Percentiles rank a stretch among this genome's conserved stretches.
phyloP scores from a whole-genome alignment of 805 yeast species.

The Nakazawaea ernobii region DNA sequence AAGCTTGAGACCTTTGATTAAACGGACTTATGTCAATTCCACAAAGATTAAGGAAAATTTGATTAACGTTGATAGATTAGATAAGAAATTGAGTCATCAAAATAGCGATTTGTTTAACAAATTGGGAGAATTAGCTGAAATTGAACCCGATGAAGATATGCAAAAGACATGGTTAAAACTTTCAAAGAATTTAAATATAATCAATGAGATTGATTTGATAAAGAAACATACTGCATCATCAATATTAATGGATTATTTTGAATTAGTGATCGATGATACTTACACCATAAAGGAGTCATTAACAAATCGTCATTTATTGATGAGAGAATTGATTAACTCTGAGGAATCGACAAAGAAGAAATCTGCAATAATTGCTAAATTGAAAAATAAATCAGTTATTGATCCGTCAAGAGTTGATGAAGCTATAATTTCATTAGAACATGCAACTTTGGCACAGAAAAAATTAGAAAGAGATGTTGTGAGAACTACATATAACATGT shows the following conservation, averaged over 20 bases:
- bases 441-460: constrained; percentile 71
- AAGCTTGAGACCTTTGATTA: constrained; percentile 80
- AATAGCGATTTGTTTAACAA: constrained; percentile 50
- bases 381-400: constrained; percentile 66
- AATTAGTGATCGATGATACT: constrained; percentile 62
- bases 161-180: constrained; percentile 71
- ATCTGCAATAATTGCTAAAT: constrained; percentile 65
- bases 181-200: constrained; percentile 58
- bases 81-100: constrained; percentile 51
- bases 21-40: constrained; percentile 58
- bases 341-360: constrained; percentile 66
- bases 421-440: constrained; percentile 73
- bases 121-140: constrained; percentile 35
- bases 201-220: constrained; percentile 73
- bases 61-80: constrained; percentile 19
- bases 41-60: constrained; percentile 46
- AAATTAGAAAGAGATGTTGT: constrained; percentile 71
- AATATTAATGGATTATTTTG: constrained; percentile 69
- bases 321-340: constrained; percentile 82
- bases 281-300: constrained; percentile 87
- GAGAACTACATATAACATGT: constrained; percentile 80
- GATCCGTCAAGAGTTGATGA: constrained; percentile 90
- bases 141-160: constrained; percentile 60
- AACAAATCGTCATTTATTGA: constrained; percentile 85
- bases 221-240: constrained; percentile 71